phyloP scores from a whole-genome alignment of 2,329 filamentous ascomycete species.

The Pseudopyrenochaeta lycopersici region DNA sequence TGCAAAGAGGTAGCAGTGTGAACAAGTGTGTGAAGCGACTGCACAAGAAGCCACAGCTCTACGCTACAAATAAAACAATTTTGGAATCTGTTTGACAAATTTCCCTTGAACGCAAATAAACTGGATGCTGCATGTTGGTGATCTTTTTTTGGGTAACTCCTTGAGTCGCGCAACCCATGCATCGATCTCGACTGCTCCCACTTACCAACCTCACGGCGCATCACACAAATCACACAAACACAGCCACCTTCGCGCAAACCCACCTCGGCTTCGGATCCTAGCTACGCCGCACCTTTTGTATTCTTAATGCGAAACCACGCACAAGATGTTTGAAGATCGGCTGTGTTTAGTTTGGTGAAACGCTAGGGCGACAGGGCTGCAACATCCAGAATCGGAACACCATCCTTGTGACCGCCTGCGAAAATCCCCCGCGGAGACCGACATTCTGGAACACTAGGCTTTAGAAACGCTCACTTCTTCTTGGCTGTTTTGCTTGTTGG shows the following conservation, averaged over 20 bases:
- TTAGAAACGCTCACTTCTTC: slow-evolving; percentile 7
- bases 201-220: slow-evolving; percentile 2
- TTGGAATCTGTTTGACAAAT: no score
- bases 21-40: no score
- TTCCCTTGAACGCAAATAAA: no score
- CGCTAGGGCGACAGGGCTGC: slow-evolving; percentile 30
- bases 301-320: slow-evolving; percentile 9
- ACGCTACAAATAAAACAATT: no score
- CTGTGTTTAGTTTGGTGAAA: slow-evolving; percentile 33
- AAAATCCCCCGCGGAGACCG: background rate
- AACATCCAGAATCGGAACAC: slow-evolving; percentile 10
- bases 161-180: no score
- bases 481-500: slow-evolving; percentile 37
- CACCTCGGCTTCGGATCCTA: background rate
- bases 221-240: background rate
- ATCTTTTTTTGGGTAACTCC: no score
- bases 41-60: no score
- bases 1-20: no score
- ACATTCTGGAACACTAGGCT: slow-evolving; percentile 4
- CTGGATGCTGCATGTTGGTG: no score
- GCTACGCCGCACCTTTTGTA: slow-evolving; percentile 3
- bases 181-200: background rate
- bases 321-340: slow-evolving; percentile 29
- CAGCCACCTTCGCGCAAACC: background rate
- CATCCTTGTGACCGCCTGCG: background rate